Evolutionary conservation across 495 filamentous ascomycete species (phyloP).

Genomic region (Penicillium bialowiezense): DNA sequence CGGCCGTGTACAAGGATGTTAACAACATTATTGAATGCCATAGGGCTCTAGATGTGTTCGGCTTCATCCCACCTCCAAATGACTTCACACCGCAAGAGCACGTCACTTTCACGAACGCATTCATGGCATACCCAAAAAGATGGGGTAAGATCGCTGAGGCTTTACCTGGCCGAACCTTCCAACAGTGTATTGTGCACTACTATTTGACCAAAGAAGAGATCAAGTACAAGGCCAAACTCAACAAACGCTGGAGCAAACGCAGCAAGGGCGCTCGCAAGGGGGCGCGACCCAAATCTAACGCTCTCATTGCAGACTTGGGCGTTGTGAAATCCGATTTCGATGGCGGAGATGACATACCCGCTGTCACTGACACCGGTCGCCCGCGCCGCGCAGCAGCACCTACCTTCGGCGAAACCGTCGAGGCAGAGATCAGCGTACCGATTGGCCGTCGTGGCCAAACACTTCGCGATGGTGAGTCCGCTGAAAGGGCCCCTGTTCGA

Average conservation of each 20-base stretch:
- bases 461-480: slow-evolving; percentile 48
- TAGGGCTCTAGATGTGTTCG: slow-evolving; percentile 65
- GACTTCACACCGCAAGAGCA: slow-evolving; percentile 83
- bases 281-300: slow-evolving; percentile 67
- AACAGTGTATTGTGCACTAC: slow-evolving; percentile 91
- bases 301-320: slow-evolving; percentile 71
- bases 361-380: slow-evolving; percentile 66
- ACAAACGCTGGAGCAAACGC: slow-evolving; percentile 66
- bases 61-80: slow-evolving; percentile 71
- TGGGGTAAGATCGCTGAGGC: slow-evolving; percentile 85
- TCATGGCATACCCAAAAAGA: slow-evolving; percentile 80
- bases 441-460: slow-evolving; percentile 46
- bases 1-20: slow-evolving; percentile 62
- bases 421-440: slow-evolving; percentile 38
- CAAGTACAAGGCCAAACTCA: slow-evolving; percentile 80
- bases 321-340: slow-evolving; percentile 55
- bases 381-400: slow-evolving; percentile 69
- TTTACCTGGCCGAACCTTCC: slow-evolving; percentile 69
- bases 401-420: slow-evolving; percentile 62
- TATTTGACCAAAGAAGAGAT: slow-evolving; percentile 87
- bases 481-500: slow-evolving; percentile 54
- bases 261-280: slow-evolving; percentile 50
- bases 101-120: slow-evolving; percentile 71
- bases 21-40: slow-evolving; percentile 67
- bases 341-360: slow-evolving; percentile 48